Conservation (phyloP, 2,329 filamentous ascomycete genomes). For the Capronia epimyces region DNA sequence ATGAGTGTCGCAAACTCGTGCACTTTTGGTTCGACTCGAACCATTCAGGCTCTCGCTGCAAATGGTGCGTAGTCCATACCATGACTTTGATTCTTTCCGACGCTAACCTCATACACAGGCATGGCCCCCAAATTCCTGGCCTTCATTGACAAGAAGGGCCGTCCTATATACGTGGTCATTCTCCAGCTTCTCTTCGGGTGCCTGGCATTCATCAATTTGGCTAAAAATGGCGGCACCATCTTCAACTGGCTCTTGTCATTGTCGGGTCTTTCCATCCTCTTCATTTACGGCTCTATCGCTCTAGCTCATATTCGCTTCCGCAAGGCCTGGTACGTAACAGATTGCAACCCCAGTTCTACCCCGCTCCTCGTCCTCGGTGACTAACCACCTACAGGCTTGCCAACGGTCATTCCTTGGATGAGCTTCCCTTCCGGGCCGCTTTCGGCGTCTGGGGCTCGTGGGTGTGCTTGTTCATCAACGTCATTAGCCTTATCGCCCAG, state of each 20-base stretch:
- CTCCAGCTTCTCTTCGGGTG: conserved; percentile 64
- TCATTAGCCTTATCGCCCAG: conserved; percentile 70
- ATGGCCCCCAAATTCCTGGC: conserved; percentile 71
- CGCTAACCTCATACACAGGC: conserved; percentile 34
- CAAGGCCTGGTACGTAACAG: conserved; percentile 53
- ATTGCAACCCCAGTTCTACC: conserved; percentile 1
- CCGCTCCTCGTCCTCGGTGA: neutral
- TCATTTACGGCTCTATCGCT: conserved; percentile 54
- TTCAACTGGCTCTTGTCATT: conserved; percentile 77
- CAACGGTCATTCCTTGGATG: conserved; percentile 63
- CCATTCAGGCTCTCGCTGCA: conserved; percentile 72
- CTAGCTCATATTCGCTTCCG: conserved; percentile 80
- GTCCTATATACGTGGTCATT: conserved; percentile 67
- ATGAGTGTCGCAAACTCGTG: conserved; percentile 87
- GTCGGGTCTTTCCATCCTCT: conserved; percentile 67
- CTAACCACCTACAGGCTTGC: conserved; percentile 33
- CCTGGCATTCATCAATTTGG: conserved; percentile 67
- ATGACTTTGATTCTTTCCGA: conserved; percentile 1
- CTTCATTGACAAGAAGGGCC: conserved; percentile 77
- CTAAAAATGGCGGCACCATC: conserved; percentile 43
- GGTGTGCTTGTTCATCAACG: conserved; percentile 70
- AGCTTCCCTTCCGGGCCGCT: conserved; percentile 77
- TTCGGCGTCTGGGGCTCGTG: conserved; percentile 75
- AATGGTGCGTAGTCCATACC: conserved; percentile 6
- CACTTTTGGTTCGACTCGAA: conserved; percentile 86